phyloP scores from a whole-genome alignment of 2,329 filamentous ascomycete species.

The Penicillium sp. region DNA sequence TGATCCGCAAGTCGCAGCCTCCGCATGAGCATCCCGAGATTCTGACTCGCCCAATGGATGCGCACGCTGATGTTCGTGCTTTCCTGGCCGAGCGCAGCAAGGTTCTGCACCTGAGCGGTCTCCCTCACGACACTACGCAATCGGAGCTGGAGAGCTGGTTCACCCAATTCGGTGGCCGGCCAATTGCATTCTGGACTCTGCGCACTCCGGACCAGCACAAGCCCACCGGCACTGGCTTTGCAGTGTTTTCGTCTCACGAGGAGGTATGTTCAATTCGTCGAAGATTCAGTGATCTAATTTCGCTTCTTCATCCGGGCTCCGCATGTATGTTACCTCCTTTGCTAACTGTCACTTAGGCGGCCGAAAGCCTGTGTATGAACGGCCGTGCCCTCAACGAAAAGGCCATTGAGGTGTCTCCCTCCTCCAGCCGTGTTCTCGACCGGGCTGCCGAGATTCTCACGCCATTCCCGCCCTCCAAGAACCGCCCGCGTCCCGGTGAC shows the following conservation, averaged over 20 bases:
- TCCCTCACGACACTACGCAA: slow-evolving; percentile 97
- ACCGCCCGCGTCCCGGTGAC: slow-evolving; percentile 92
- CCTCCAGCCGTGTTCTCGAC: slow-evolving; percentile 93
- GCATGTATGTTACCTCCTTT: neutral
- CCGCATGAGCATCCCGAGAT: slow-evolving; percentile 93
- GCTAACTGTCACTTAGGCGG: slow-evolving; percentile 59
- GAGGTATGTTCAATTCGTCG: slow-evolving; percentile 66
- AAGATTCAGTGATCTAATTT: neutral
- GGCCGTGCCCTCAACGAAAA: slow-evolving; percentile 97
- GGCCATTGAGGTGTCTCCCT: slow-evolving; percentile 97
- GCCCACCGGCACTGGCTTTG: slow-evolving; percentile 97
- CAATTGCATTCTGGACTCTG: slow-evolving; percentile 98
- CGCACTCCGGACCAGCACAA: slow-evolving; percentile 98
- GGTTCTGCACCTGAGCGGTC: slow-evolving; percentile 94
- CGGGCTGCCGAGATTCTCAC: slow-evolving; percentile 94
- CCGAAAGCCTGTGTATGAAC: slow-evolving; percentile 98
- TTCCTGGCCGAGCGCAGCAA: slow-evolving; percentile 97
- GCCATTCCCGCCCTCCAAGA: slow-evolving; percentile 97
- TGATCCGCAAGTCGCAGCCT: slow-evolving; percentile 96
- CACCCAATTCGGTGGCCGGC: slow-evolving; percentile 94
- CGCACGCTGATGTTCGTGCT: slow-evolving; percentile 90
- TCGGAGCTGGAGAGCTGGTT: slow-evolving; percentile 99
- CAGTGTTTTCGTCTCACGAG: slow-evolving; percentile 98
- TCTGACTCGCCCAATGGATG: slow-evolving; percentile 92
- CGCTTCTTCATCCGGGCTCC: neutral